Evolutionary conservation across 1,284 basidiomycete species (phyloP).

Genomic region (Agroathelia rolfsii): DNA sequence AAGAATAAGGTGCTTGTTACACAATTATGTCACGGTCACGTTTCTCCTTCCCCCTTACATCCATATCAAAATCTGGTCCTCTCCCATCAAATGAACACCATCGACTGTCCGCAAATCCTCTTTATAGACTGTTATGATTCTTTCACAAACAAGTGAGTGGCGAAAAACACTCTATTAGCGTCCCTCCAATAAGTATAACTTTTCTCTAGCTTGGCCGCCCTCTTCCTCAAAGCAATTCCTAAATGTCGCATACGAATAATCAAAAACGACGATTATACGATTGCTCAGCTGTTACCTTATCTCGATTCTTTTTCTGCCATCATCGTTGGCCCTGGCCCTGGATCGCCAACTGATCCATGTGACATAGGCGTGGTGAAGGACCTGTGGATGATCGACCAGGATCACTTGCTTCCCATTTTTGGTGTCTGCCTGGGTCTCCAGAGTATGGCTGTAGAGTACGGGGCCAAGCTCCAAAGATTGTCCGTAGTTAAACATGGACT

Average conservation of each 20-base stretch:
- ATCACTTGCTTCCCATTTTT: conserved; percentile 60
- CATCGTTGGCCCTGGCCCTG: conserved; percentile 73
- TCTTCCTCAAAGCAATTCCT: conserved; percentile 52
- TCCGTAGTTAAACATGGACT: conserved; percentile 75
- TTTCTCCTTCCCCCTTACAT: no score
- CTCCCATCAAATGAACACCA: no score
- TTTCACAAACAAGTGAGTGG: conserved; percentile 76
- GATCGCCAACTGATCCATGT: conserved; percentile 52
- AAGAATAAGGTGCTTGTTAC: no score
- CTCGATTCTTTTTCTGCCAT: conserved; percentile 57
- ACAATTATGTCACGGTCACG: no score
- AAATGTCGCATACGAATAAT: conserved; percentile 53
- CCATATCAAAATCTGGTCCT: no score
- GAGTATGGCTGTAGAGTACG: conserved; percentile 74
- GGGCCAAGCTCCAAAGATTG: conserved; percentile 46
- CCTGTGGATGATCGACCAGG: conserved; percentile 51
- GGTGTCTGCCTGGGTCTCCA: conserved; percentile 92
- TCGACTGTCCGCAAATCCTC: conserved; percentile 48
- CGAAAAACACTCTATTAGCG: no score
- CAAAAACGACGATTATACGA: conserved; percentile 54
- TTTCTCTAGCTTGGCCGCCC: conserved; percentile 45
- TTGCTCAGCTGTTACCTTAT: conserved; percentile 37
- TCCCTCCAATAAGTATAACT: conserved; percentile 7
- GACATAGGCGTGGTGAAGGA: conserved; percentile 62
- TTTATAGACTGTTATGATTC: conserved; percentile 81